Percentiles rank a stretch among this genome's conserved stretches.
phyloP scores from a whole-genome alignment of 441 rosid species.

The Adansonia rubrostipa region DNA sequence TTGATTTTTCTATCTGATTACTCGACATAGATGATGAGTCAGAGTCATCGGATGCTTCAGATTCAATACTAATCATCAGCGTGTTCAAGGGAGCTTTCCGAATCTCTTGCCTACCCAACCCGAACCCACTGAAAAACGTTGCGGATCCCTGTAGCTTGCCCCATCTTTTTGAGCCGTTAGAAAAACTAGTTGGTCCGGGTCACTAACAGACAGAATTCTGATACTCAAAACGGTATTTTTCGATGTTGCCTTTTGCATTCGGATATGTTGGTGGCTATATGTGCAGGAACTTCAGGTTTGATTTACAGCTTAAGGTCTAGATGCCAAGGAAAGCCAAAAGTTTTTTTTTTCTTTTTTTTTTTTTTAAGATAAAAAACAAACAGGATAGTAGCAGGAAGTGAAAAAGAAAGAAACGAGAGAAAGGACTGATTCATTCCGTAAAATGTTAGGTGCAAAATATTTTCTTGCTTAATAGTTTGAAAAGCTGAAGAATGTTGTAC shows the following conservation, averaged over 20 bases:
- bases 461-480: neutral
- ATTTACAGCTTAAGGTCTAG: neutral
- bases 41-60: slow-evolving; percentile 49
- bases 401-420: neutral
- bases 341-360: neutral
- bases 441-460: slow-evolving; percentile 21
- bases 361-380: neutral
- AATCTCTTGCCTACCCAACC: slow-evolving; percentile 43
- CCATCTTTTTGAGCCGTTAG: neutral
- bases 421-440: slow-evolving; percentile 1
- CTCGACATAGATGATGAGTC: slow-evolving; percentile 56
- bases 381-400: neutral
- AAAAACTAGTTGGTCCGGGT: neutral
- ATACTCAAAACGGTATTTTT: neutral
- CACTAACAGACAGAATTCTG: neutral
- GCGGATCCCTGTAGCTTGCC: slow-evolving; percentile 30
- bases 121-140: slow-evolving; percentile 44
- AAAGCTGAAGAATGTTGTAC: neutral
- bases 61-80: slow-evolving; percentile 36
- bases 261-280: slow-evolving; percentile 11
- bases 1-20: neutral
- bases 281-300: neutral
- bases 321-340: neutral
- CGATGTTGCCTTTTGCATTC: slow-evolving; percentile 5
- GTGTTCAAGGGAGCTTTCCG: slow-evolving; percentile 51